A percentile compares a stretch with the other conserved stretches of the same genome.
phyloP scores from a whole-genome alignment of 2,329 filamentous ascomycete species.

The Magnaporthales sp. region DNA sequence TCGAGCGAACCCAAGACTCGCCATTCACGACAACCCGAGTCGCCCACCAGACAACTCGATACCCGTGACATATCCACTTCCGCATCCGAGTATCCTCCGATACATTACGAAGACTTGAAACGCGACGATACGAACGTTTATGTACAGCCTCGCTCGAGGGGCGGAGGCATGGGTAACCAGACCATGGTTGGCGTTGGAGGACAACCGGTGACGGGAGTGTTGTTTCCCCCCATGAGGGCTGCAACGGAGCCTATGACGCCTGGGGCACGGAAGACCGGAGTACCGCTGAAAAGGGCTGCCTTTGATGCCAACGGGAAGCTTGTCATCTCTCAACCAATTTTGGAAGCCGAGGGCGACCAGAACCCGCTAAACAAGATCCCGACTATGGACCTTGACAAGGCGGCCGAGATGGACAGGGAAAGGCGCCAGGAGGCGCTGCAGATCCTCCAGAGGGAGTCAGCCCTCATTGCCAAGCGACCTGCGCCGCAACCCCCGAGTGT shows the following conservation, averaged over 20 bases:
- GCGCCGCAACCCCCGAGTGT: conserved; percentile 26
- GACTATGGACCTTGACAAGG: conserved; percentile 41
- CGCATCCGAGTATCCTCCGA: conserved; percentile 33
- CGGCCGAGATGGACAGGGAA: conserved; percentile 35
- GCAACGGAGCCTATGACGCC: conserved; percentile 15
- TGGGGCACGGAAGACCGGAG: conserved; percentile 7
- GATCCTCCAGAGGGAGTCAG: conserved; percentile 18
- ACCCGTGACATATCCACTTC: conserved; percentile 31
- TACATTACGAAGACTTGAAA: conserved; percentile 41
- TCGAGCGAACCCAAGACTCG: conserved; percentile 16
- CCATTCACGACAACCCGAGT: conserved; percentile 25
- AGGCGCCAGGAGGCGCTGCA: conserved; percentile 19
- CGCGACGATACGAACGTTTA: conserved; percentile 28
- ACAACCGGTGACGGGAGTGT: conserved; percentile 27
- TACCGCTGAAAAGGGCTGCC: conserved; percentile 7
- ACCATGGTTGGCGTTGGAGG: conserved; percentile 25
- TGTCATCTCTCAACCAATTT: conserved; percentile 40
- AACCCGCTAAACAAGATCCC: conserved; percentile 35
- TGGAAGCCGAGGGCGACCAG: conserved; percentile 25
- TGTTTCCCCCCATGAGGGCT: conserved; percentile 31
- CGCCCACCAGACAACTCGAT: conserved; percentile 25
- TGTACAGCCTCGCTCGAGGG: conserved; percentile 14
- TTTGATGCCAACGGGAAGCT: conserved; percentile 27
- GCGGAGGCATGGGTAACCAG: conserved; percentile 9
- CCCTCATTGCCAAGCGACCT: conserved; percentile 24